A percentile compares a stretch with the other conserved stretches of the same genome.
Conservation (phyloP, 2,329 filamentous ascomycete genomes). For the Pseudocercospora fijiensis region DNA sequence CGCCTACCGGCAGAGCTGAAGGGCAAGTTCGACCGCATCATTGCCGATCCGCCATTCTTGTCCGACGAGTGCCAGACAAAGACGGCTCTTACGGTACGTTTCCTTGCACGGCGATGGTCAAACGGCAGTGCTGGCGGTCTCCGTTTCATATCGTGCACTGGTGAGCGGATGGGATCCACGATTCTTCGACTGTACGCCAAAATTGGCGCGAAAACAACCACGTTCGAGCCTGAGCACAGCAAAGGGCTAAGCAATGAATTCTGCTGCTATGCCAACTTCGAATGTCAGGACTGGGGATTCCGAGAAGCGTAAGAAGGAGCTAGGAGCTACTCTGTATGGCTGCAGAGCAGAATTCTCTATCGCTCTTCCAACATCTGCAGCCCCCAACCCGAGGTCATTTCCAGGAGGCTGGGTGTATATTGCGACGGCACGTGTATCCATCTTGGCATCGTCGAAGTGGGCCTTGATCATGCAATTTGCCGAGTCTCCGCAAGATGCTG, state of each 20-base stretch:
- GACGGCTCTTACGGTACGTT: conserved; percentile 72
- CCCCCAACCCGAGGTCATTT: not conserved
- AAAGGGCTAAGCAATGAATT: conserved; percentile 78
- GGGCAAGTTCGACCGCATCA: conserved; percentile 65
- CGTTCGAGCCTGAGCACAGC: conserved; percentile 67
- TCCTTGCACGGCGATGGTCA: conserved; percentile 59
- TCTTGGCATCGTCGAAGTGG: not conserved
- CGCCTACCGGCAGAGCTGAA: conserved; percentile 62
- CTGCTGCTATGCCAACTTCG: conserved; percentile 75
- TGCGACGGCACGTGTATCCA: not conserved
- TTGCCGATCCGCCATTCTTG: conserved; percentile 76
- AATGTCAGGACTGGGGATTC: conserved; percentile 49
- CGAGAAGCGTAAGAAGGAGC: conserved; percentile 8
- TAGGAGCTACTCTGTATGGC: not conserved
- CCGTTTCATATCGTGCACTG: conserved; percentile 68
- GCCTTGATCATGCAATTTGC: not conserved
- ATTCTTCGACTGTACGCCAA: conserved; percentile 66
- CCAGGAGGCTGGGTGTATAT: not conserved
- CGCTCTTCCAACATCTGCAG: not conserved
- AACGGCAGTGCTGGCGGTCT: conserved; percentile 23
- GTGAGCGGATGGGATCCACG: conserved; percentile 69
- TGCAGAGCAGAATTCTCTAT: not conserved
- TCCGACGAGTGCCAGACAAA: conserved; percentile 80
- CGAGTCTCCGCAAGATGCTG: not conserved
- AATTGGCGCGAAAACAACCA: conserved; percentile 63